Conservation (phyloP, 371 early-diverging fungal genomes). For the Mortierella sp. region DNA sequence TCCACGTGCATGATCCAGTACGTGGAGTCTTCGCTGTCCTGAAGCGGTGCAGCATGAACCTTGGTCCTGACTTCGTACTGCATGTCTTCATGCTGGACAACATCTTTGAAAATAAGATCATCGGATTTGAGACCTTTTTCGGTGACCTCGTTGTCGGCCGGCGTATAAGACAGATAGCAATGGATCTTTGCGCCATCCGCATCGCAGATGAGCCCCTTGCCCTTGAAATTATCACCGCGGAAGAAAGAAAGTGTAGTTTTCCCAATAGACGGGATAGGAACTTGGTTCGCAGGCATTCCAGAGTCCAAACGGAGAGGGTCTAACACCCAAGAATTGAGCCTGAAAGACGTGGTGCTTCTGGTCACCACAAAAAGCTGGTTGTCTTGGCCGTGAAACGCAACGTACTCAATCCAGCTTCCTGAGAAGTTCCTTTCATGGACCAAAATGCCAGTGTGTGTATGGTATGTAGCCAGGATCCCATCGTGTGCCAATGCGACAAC, state of each 20-base stretch:
- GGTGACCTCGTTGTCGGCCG: slow-evolving; percentile 10
- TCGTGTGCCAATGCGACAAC: slow-evolving; percentile 45
- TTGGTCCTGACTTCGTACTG: slow-evolving; percentile 15
- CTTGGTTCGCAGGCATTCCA: slow-evolving; percentile 13
- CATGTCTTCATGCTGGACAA: slow-evolving; percentile 10
- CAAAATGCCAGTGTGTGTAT: slow-evolving; percentile 34
- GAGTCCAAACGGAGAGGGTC: slow-evolving; percentile 44
- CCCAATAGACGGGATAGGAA: slow-evolving; percentile 34
- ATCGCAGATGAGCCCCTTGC: slow-evolving; percentile 25
- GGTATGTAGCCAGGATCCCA: slow-evolving; percentile 42
- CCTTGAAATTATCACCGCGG: slow-evolving; percentile 6
- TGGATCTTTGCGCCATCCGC: slow-evolving; percentile 23
- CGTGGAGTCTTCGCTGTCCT: slow-evolving; percentile 32
- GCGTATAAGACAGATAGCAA: slow-evolving; percentile 24
- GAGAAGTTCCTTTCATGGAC: slow-evolving; percentile 36
- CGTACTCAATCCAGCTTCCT: slow-evolving; percentile 35
- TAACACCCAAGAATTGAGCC: slow-evolving; percentile 23
- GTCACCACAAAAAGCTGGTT: slow-evolving; percentile 29
- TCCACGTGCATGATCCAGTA: slow-evolving; percentile 49
- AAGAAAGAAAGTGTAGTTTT: slow-evolving; percentile 20
- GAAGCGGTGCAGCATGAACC: slow-evolving; percentile 18
- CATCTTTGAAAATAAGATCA: slow-evolving; percentile 6
- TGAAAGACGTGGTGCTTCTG: slow-evolving; percentile 17
- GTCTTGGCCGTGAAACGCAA: slow-evolving; percentile 12
- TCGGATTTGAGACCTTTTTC: not conserved